Evolutionary conservation across 2,329 filamentous ascomycete species (phyloP).

Genomic region (Ceratocystiopsis brevicomis): DNA sequence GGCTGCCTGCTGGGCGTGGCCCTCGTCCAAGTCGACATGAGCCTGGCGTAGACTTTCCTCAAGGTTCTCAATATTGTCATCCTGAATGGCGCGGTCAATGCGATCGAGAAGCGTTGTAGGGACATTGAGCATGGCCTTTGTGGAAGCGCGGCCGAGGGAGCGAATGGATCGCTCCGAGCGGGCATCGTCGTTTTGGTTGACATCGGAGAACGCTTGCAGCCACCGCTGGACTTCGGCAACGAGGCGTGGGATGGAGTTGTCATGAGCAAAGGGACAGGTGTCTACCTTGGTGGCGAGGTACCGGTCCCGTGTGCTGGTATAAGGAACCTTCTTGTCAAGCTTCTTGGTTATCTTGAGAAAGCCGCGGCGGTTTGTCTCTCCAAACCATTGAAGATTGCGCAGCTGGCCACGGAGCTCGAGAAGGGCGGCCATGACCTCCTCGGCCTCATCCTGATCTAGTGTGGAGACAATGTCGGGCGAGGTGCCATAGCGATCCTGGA

Average conservation of each 20-base stretch:
- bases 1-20: background rate
- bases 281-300: constrained; percentile 88
- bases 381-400: constrained; percentile 91
- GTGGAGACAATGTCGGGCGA: constrained; percentile 48
- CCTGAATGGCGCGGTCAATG: constrained; percentile 52
- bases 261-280: constrained; percentile 70
- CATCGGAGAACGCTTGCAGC: constrained; percentile 65
- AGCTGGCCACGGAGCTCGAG: constrained; percentile 75
- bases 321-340: constrained; percentile 80
- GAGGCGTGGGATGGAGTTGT: constrained; percentile 28
- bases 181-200: constrained; percentile 56
- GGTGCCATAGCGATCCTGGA: constrained; percentile 74
- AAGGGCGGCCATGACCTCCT: constrained; percentile 78
- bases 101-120: constrained; percentile 48
- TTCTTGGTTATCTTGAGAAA: constrained; percentile 99
- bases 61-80: constrained; percentile 42
- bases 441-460: constrained; percentile 72
- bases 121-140: constrained; percentile 56
- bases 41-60: constrained; percentile 37
- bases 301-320: constrained; percentile 56
- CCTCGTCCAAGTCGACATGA: constrained; percentile 21
- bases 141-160: constrained; percentile 59
- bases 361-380: constrained; percentile 83
- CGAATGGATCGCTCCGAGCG: constrained; percentile 55
- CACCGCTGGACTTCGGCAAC: constrained; percentile 65